Conservation (phyloP, 768 basidiomycete genomes). For the Sarcodon sp. region DNA sequence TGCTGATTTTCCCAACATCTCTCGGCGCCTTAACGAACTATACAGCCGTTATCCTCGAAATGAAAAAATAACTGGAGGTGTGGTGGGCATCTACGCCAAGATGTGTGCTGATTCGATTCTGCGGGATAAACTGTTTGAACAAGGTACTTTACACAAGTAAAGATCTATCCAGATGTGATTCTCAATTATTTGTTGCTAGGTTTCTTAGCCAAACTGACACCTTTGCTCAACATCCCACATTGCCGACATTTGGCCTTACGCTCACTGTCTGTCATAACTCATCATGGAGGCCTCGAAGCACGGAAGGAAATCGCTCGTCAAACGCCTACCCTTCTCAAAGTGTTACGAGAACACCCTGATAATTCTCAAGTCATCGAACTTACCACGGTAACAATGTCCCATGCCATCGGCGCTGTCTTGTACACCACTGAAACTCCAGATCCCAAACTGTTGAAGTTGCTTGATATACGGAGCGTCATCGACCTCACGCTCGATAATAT, state of each 20-base stretch:
- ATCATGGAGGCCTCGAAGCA: conserved; percentile 40
- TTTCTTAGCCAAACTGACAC: conserved; percentile 41
- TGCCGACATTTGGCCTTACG: conserved; percentile 42
- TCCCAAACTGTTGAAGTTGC: not conserved
- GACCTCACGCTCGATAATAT: conserved; percentile 27
- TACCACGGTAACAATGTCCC: conserved; percentile 36
- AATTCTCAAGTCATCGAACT: conserved; percentile 38
- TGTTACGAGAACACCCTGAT: conserved; percentile 36
- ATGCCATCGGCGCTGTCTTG: conserved; percentile 29
- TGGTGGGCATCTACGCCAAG: conserved; percentile 49
- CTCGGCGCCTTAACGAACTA: conserved; percentile 32
- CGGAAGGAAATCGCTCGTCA: conserved; percentile 38
- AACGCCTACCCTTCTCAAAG: conserved; percentile 25
- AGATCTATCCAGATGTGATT: not conserved
- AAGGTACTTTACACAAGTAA: conserved; percentile 25
- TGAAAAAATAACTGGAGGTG: conserved; percentile 38
- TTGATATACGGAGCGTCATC: conserved; percentile 21
- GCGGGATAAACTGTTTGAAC: conserved; percentile 43
- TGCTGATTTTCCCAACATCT: conserved; percentile 39
- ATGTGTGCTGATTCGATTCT: conserved; percentile 50
- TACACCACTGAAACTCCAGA: conserved; percentile 22
- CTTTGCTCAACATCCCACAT: conserved; percentile 32
- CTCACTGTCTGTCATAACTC: conserved; percentile 44
- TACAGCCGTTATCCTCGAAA: conserved; percentile 30
- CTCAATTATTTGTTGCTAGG: conserved; percentile 20